Evolutionary conservation across 2,329 filamentous ascomycete species (phyloP).

Genomic region (Sclerotinia glacialis): DNA sequence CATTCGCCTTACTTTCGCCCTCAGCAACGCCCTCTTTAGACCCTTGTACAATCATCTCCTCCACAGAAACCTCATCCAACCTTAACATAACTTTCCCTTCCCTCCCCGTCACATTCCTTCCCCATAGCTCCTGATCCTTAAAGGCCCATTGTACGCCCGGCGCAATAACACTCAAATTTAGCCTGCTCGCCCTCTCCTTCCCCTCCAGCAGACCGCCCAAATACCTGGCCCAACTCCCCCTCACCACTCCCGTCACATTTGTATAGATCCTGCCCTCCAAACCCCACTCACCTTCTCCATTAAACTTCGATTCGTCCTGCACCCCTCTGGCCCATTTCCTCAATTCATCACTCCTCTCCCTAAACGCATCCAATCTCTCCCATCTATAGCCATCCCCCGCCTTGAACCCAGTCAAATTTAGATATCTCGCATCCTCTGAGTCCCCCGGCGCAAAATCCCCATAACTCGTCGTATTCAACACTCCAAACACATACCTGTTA

Average conservation of each 20-base stretch:
- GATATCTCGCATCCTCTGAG: constrained; percentile 42
- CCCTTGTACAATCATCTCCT: constrained; percentile 17
- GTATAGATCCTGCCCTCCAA: constrained; percentile 35
- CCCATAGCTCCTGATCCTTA: constrained; percentile 57
- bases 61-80: constrained; percentile 51
- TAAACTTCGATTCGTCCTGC: constrained; percentile 5
- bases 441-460: constrained; percentile 54
- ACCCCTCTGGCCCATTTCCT: constrained; percentile 51
- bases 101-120: constrained; percentile 74
- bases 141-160: constrained; percentile 63
- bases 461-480: constrained; percentile 57
- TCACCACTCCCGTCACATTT: constrained; percentile 40
- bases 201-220: constrained; percentile 29
- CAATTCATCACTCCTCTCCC: constrained; percentile 61
- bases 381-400: constrained; percentile 73
- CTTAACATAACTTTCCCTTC: constrained; percentile 68
- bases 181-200: constrained; percentile 42
- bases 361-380: constrained; percentile 67
- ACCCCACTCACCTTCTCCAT: constrained; percentile 17
- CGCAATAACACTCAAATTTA: constrained; percentile 64
- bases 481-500: constrained; percentile 51
- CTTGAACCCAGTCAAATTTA: constrained; percentile 77
- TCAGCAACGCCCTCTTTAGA: constrained; percentile 24
- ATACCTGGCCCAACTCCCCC: constrained; percentile 37
- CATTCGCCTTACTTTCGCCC: background rate